Base-by-base conservation (phyloP, 164 flowering plant species). In the Kalanchoe fedtschenkoi region DNA sequence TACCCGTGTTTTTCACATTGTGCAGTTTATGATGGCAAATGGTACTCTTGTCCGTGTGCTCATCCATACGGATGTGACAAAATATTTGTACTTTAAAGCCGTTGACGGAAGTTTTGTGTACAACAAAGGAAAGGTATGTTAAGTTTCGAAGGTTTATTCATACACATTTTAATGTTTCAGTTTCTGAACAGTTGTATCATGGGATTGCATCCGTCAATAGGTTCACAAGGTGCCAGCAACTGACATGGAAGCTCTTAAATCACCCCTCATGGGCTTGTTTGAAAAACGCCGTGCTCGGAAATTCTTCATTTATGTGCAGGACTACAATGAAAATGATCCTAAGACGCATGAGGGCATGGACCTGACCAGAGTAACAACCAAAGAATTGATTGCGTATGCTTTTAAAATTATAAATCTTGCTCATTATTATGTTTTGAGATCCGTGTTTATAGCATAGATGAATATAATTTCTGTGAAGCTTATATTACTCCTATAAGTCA, bases 241-340 rank as follows among this genome's bases (percentile, higher is more conserved):
- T 19, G 96, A 87, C 70, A 78, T 91, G 89, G 97, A 91, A 67
- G 96, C 96, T 21, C 83, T 91, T 21, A 88, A 81, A 75, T 87
- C 95, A 67, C 90, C 96, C 29, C 79, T 91, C 17, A 87, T 91
- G 98, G 98, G 98, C 14, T 21, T 91, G 56, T 91, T 91, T 80
- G 98, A 91, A 67, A 91, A 91, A 70, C 95, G 96, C 2, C 91
- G 98, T 51, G 95, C 93, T 67, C 84, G 98, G 38, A 91, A 89
- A 60, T 91, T 91, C 75, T 81, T 92, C 74, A 82, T 89, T 0
- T 92, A 81, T 68, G 98, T 92, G 46, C 96, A 92, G 69, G 87
- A 89, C 63, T 92, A 86, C 72, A 71, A 78, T 43, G 95, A 92
- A 71, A 82, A 2, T 64, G 83, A 92, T 58, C 98, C 98, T n/a